Conservation (phyloP, 352 stramenopile genomes). For the Pythium dissimile region DNA sequence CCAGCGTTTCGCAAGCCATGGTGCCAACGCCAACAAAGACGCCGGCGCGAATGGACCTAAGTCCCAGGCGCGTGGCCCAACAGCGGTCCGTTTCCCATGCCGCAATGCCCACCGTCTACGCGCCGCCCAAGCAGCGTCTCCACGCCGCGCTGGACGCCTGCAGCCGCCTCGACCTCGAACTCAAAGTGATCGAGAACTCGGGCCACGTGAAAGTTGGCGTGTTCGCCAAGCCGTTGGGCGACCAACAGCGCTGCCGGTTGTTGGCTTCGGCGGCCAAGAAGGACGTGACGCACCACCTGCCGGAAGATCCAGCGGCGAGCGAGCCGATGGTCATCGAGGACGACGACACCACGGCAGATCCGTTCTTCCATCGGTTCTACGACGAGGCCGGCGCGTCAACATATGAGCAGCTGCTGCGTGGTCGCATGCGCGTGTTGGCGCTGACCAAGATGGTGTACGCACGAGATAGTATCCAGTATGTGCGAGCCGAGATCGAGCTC, state of each 20-base stretch:
- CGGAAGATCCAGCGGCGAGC: slow-evolving; percentile 5
- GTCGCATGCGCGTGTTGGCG: slow-evolving; percentile 48
- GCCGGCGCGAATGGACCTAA: too few species aligned
- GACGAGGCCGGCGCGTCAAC: slow-evolving; percentile 48
- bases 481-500: slow-evolving; percentile 49
- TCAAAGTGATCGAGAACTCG: slow-evolving; percentile 66
- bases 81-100: too few species aligned
- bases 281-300: slow-evolving; percentile 10
- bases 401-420: slow-evolving; percentile 56
- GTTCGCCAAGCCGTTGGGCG: slow-evolving; percentile 51
- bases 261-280: slow-evolving; percentile 15
- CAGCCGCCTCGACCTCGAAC: slow-evolving; percentile 34
- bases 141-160: slow-evolving; percentile 23
- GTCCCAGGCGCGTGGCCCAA: too few species aligned
- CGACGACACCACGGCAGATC: slow-evolving; percentile 33
- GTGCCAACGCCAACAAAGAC: too few species aligned
- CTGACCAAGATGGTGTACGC: slow-evolving; percentile 51
- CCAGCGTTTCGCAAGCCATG: too few species aligned
- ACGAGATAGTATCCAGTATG: slow-evolving; percentile 30
- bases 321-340: slow-evolving; percentile 26
- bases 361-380: slow-evolving; percentile 61
- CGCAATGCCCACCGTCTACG: slow-evolving; percentile 20
- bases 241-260: slow-evolving; percentile 12
- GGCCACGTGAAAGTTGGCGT: slow-evolving; percentile 46
- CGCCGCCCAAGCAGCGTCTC: slow-evolving; percentile 27